Conservation (phyloP, 1,284 basidiomycete genomes). For the Naganishia sp. region DNA sequence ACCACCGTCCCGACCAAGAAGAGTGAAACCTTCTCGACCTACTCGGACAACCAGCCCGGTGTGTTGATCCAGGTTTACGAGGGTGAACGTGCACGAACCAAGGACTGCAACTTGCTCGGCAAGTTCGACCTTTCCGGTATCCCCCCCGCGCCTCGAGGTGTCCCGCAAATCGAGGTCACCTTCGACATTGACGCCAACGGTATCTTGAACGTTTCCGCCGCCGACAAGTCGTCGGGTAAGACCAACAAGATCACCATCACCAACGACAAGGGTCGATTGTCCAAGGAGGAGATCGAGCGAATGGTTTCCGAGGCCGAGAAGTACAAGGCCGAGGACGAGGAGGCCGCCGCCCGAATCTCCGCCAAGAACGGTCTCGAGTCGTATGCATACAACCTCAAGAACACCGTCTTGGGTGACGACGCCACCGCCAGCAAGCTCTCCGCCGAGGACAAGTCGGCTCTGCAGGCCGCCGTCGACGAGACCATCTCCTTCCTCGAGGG, state of each 20-base stretch:
- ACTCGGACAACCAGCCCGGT: slow-evolving; percentile 98
- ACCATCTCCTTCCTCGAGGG: slow-evolving; percentile 87
- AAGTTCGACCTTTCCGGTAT: slow-evolving; percentile 99
- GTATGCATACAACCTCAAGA: slow-evolving; percentile 94
- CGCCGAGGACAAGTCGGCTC: slow-evolving; percentile 80
- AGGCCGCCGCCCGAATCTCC: slow-evolving; percentile 66
- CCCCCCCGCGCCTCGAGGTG: slow-evolving; percentile 96
- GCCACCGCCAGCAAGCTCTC: slow-evolving; percentile 88
- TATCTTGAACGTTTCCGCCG: slow-evolving; percentile 93
- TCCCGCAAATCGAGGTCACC: slow-evolving; percentile 96
- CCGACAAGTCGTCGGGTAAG: slow-evolving; percentile 98
- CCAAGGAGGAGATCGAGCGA: slow-evolving; percentile 97
- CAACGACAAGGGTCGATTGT: slow-evolving; percentile 97
- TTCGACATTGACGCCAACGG: slow-evolving; percentile 99
- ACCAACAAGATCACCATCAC: slow-evolving; percentile 91
- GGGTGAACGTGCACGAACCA: slow-evolving; percentile 98
- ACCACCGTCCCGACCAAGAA: slow-evolving; percentile 99
- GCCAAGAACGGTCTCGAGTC: slow-evolving; percentile 90
- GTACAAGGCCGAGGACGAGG: slow-evolving; percentile 57
- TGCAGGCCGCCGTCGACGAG: slow-evolving; percentile 81
- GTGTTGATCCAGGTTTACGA: slow-evolving; percentile 97
- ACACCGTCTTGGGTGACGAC: slow-evolving; percentile 74
- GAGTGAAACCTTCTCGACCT: slow-evolving; percentile 98
- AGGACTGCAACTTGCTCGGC: slow-evolving; percentile 99
- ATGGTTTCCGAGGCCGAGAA: slow-evolving; percentile 94